Conservation (phyloP, 2,329 filamentous ascomycete genomes). For the Trichoderma breve region DNA sequence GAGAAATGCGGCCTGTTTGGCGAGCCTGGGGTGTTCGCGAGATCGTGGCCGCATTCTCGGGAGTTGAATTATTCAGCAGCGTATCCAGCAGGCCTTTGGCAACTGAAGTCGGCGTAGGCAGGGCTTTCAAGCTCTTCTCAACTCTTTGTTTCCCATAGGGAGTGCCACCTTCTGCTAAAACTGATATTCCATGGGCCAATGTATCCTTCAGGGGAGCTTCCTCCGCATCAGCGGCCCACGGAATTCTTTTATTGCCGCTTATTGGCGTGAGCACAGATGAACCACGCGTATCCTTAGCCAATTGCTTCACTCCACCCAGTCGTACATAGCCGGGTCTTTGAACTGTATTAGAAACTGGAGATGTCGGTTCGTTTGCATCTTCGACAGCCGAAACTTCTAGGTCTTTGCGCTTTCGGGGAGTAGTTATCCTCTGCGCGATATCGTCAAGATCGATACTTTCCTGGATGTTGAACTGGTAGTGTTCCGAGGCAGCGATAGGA, state of each 20-base stretch:
- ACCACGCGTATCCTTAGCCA: constrained; percentile 20
- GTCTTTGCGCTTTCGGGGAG: constrained; percentile 37
- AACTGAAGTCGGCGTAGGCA: constrained; percentile 9
- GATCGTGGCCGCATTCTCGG: constrained; percentile 18
- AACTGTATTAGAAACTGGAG: constrained; percentile 18
- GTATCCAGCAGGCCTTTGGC: constrained; percentile 33
- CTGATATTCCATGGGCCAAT: constrained; percentile 39
- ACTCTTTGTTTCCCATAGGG: constrained; percentile 26
- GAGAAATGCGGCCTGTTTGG: background rate
- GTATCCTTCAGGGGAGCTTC: constrained; percentile 25
- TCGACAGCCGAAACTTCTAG: constrained; percentile 24
- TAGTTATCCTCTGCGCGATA: constrained; percentile 33
- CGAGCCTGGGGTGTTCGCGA: constrained; percentile 26
- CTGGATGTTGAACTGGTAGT: constrained; percentile 37
- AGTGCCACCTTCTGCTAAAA: constrained; percentile 50
- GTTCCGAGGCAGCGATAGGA: constrained; percentile 27
- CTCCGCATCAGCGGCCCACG: constrained; percentile 27
- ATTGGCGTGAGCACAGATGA: constrained; percentile 38
- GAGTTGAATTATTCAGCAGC: constrained; percentile 34
- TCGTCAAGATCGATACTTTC: constrained; percentile 59
- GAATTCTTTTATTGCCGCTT: constrained; percentile 34
- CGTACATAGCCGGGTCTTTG: constrained; percentile 25
- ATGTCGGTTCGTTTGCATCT: constrained; percentile 2
- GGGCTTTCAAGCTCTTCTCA: constrained; percentile 6
- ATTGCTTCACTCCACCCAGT: constrained; percentile 19